Percentiles rank a stretch among this genome's conserved stretches.
phyloP scores from a whole-genome alignment of 2,329 filamentous ascomycete genomes.

The Ophiostoma populinum region DNA sequence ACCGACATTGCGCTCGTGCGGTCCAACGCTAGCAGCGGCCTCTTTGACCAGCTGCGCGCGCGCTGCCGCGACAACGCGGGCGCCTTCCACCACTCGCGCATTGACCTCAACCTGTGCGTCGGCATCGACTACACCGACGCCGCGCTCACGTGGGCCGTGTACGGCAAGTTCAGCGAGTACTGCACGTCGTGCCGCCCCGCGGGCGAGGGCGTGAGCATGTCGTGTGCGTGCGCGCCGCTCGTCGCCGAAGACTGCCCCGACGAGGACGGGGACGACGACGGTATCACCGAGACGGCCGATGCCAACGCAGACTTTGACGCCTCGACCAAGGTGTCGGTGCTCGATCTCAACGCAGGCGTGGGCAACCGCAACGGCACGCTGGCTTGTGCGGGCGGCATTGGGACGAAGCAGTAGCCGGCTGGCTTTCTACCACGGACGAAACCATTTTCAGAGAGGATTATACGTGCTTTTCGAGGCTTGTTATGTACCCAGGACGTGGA shows the following conservation, averaged over 20 bases:
- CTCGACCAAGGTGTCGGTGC: conserved; percentile 8
- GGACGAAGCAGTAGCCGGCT: too few relatives aligned
- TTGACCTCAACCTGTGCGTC: conserved; percentile 12
- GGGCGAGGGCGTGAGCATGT: conserved; percentile 1
- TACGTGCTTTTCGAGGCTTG: too few relatives aligned
- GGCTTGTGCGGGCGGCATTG: conserved; percentile 3
- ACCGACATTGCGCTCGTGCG: neutral
- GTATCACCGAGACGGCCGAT: conserved; percentile 64
- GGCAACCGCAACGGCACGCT: conserved; percentile 6
- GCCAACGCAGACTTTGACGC: conserved; percentile 79
- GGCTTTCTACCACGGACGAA: too few relatives aligned
- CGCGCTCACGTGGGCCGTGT: conserved; percentile 8
- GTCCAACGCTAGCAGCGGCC: neutral
- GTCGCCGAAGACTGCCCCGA: neutral
- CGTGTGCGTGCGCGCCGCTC: conserved; percentile 8
- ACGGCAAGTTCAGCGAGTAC: conserved; percentile 12
- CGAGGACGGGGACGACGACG: conserved; percentile 24
- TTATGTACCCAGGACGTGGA: too few relatives aligned
- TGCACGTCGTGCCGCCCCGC: conserved; percentile 8
- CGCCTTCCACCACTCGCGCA: conserved; percentile 4
- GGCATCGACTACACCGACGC: conserved; percentile 9
- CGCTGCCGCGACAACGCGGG: conserved; percentile 1
- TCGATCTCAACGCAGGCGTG: conserved; percentile 9
- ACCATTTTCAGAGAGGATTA: too few relatives aligned
- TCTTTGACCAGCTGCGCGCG: conserved; percentile 5